Evolutionary conservation across 2,329 filamentous ascomycete genomes (phyloP).

Genomic region (Cyphellophora europaea): DNA sequence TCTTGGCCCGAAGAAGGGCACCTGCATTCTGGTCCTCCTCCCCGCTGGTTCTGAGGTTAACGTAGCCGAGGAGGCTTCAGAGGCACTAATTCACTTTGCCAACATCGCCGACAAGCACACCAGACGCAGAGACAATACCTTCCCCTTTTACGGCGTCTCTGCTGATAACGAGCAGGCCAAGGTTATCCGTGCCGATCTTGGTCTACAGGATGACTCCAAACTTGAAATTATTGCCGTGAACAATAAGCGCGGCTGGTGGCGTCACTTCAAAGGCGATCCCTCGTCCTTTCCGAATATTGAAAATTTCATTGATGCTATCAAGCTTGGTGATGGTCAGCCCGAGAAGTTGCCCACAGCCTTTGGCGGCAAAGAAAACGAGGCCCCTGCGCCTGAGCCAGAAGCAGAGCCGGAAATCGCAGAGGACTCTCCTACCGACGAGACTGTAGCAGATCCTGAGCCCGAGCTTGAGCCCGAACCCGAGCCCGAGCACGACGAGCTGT

Average conservation of each 20-base stretch:
- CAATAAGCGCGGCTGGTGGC: constrained; percentile 78
- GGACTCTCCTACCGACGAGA: no score
- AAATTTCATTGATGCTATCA: constrained; percentile 82
- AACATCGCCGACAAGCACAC: constrained; percentile 69
- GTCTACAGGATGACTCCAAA: constrained; percentile 42
- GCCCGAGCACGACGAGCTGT: constrained; percentile 14
- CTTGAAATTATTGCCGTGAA: constrained; percentile 76
- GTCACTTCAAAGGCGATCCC: constrained; percentile 50
- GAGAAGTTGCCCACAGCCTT: constrained; percentile 60
- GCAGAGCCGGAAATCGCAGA: background rate
- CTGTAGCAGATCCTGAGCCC: constrained; percentile 3
- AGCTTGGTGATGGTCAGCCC: constrained; percentile 78
- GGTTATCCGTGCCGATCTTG: constrained; percentile 51
- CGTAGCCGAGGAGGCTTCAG: constrained; percentile 29
- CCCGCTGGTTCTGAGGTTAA: constrained; percentile 45
- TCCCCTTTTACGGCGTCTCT: constrained; percentile 74
- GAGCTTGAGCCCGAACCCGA: constrained; percentile 5
- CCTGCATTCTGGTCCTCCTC: constrained; percentile 71
- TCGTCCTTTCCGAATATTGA: constrained; percentile 59
- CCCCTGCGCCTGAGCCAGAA: background rate
- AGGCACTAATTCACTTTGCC: constrained; percentile 55
- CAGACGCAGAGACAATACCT: constrained; percentile 56
- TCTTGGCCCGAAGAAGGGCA: constrained; percentile 64
- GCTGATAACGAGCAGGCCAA: constrained; percentile 48
- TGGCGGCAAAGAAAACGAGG: constrained; percentile 26